Percentiles rank a stretch among this genome's conserved stretches.
Evolutionary conservation across 1,139 yeast species (phyloP).

Genomic region (Diutina catenulata): DNA sequence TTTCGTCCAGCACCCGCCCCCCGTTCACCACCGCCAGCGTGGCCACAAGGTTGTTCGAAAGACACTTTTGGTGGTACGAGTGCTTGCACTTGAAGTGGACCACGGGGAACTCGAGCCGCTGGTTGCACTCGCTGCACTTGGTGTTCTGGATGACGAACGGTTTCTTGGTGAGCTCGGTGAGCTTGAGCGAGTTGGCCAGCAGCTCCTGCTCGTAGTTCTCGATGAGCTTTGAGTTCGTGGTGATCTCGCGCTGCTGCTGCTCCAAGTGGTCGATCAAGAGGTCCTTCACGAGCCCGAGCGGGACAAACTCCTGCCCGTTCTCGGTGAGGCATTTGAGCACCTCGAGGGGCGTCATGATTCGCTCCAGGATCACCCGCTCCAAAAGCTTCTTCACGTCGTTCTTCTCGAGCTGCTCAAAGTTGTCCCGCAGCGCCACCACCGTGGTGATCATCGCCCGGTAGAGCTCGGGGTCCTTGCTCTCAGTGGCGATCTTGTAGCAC

Average conservation of each 20-base stretch:
- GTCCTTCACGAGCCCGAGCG: constrained; percentile 64
- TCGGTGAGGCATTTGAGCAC: constrained; percentile 54
- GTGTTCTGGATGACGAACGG: constrained; percentile 59
- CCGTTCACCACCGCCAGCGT: constrained; percentile 11
- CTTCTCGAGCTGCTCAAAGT: constrained; percentile 43
- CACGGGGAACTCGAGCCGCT: constrained; percentile 64
- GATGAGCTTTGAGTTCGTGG: constrained; percentile 54
- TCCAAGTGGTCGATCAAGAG: constrained; percentile 54
- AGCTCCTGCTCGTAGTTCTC: constrained; percentile 64
- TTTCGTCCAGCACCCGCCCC: constrained; percentile 22
- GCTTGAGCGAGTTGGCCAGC: constrained; percentile 36
- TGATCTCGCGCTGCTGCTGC: constrained; percentile 52
- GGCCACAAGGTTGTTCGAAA: constrained; percentile 33
- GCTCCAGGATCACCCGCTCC: constrained; percentile 37
- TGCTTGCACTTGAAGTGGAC: constrained; percentile 83
- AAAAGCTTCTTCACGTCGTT: constrained; percentile 40
- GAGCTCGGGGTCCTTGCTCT: constrained; percentile 56
- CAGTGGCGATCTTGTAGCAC: constrained; percentile 44
- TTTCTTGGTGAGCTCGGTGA: constrained; percentile 39
- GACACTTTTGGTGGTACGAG: constrained; percentile 75
- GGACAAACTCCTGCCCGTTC: constrained; percentile 41
- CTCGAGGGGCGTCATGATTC: constrained; percentile 64
- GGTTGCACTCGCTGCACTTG: constrained; percentile 60
- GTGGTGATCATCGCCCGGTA: constrained; percentile 56
- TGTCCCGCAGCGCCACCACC: constrained; percentile 45